A percentile compares a stretch with the other conserved stretches of the same genome.
Conservation (phyloP, 306 rosid species). For the Medicago arabica region DNA sequence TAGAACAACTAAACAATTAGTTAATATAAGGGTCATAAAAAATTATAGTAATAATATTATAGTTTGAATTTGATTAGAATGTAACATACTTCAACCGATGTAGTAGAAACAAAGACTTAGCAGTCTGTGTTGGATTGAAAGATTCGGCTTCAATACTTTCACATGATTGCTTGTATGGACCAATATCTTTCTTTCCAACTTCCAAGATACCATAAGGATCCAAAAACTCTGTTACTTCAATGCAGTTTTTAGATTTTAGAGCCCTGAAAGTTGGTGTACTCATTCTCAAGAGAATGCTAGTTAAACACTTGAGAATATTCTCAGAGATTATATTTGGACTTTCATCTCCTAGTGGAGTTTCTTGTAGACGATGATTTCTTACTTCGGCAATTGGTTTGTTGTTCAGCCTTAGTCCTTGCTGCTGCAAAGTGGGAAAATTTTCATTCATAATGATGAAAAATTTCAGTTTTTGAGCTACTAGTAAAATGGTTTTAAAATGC, state of each 20-base stretch:
- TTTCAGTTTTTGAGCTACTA: neutral
- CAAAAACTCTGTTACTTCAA: constrained; percentile 31
- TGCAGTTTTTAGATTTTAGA: neutral
- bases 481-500: neutral
- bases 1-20: neutral
- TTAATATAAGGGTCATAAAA: constrained; percentile 3
- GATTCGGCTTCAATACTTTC: constrained; percentile 58
- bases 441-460: constrained; percentile 10
- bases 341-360: constrained; percentile 53
- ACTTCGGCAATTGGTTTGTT: too few relatives aligned
- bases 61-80: constrained; percentile 8
- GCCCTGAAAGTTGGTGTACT: constrained; percentile 38
- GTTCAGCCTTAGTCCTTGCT: constrained; percentile 33
- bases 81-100: constrained; percentile 77
- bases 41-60: constrained; percentile 2
- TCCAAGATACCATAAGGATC: constrained; percentile 78
- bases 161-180: constrained; percentile 63
- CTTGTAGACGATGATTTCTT: constrained; percentile 43
- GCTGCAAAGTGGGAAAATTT: constrained; percentile 54
- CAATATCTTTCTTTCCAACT: constrained; percentile 73
- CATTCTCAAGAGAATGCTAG: constrained; percentile 77
- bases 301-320: constrained; percentile 76
- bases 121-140: constrained; percentile 70
- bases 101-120: constrained; percentile 70
- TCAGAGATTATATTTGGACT: constrained; percentile 81